Base-by-base conservation (phyloP, 768 basidiomycete genomes). In the Auricularia sp. region DNA sequence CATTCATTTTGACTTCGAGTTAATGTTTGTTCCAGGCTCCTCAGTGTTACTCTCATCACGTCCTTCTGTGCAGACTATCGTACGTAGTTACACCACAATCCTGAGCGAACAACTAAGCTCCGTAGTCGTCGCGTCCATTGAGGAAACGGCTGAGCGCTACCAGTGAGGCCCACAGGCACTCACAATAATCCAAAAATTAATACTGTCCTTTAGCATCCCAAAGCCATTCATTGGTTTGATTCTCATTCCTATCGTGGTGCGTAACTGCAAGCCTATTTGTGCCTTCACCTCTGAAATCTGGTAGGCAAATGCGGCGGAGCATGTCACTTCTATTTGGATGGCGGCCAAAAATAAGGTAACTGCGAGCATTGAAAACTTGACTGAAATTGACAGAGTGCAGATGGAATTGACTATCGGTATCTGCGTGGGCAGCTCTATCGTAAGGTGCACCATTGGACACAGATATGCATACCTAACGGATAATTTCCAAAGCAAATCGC, bases 11-110 rank as follows among this genome's bases (percentile, higher is more conserved):
- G 36, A 3, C 43, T 34, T 66, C 43, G 29, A 43, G 44, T 47
- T 16, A 65, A 53, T 43, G 56, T 7, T 34, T 66, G 44, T 61
- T 10, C n/a, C 63, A 87, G 88, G 62, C 79, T 97, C 6, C 77
- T 93, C 42, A 72, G 75, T 42, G 85, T 91, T 12, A 95, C 94
- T 1, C 77, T 95, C 58, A 71, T 90, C 58, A 96, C 93, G 0
- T 83, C 91, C 0, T 92, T 96, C 77, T 92, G 90, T 68, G 93
- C 94, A 35, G 94, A 97, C 72, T 90, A 85, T 71, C 75, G 90
- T 88, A 71, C 71, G 87, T 83, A 8, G n/a, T 58, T 18, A 42
- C 8, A 43, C 33, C 59, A 36, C 62, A 53, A 29, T 29, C 29
- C 29, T 29, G 23, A 29, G 10, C 10, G 16, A 35, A 54, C 64